Conservation (phyloP, 768 basidiomycete species). For the Termitomyces sp. region DNA sequence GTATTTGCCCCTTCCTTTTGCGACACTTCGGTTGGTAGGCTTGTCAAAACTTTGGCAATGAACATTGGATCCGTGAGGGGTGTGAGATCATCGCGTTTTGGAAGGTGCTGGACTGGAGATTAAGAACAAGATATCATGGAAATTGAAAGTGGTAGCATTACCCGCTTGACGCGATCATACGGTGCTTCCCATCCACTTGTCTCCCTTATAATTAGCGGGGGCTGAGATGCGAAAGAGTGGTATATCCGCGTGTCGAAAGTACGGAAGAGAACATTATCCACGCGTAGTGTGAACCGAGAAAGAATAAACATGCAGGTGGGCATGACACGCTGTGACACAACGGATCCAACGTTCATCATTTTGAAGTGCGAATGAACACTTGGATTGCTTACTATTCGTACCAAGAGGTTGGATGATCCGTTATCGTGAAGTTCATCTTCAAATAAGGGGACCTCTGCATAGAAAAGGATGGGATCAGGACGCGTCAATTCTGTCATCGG, state of each 20-base stretch:
- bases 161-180: conserved; percentile 75
- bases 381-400: conserved; percentile 72
- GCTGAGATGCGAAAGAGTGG: conserved; percentile 65
- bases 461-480: conserved; percentile 96
- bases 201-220: conserved; percentile 70
- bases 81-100: conserved; percentile 73
- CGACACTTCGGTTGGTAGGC: conserved; percentile 50
- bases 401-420: conserved; percentile 78
- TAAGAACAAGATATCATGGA: not conserved
- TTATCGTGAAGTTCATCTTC: conserved; percentile 98
- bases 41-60: conserved; percentile 66
- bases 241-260: conserved; percentile 86
- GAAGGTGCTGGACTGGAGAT: conserved; percentile 46
- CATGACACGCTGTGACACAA: conserved; percentile 79
- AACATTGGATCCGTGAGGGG: conserved; percentile 85
- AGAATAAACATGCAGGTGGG: conserved; percentile 91
- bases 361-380: not conserved
- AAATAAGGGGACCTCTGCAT: conserved; percentile 90
- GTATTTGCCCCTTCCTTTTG: conserved; percentile 66
- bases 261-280: conserved; percentile 93
- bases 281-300: conserved; percentile 84
- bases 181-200: conserved; percentile 87
- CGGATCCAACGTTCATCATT: not conserved
- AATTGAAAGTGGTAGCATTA: conserved; percentile 22
- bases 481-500: conserved; percentile 81